These are phyloP conservation scores for Biscogniauxia sp. DNA, from an alignment of 2,329 filamentous ascomycete species.

Conservation along the genomic window DNA sequence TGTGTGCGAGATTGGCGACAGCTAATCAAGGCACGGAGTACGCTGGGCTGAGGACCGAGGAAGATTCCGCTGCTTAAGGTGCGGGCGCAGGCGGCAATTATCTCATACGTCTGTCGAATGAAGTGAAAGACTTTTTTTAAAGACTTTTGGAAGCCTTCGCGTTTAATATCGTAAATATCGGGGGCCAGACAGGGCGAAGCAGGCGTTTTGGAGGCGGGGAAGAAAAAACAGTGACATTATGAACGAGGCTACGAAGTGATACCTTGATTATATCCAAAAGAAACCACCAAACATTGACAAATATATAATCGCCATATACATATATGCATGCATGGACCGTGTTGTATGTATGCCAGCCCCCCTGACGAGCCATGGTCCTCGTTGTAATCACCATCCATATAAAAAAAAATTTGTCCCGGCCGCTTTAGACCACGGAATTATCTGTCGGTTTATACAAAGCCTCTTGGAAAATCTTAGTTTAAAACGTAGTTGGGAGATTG, in stretches of 20 bases:
- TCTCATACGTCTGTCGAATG: conserved; percentile 10
- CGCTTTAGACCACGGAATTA: no score
- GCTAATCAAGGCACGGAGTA: conserved; percentile 74
- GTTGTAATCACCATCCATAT: no score
- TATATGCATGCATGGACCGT: neutral
- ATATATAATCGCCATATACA: neutral
- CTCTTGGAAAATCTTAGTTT: no score
- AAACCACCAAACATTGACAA: neutral
- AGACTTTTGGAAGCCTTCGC: conserved; percentile 5
- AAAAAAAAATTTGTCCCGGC: no score
- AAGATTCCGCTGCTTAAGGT: conserved; percentile 40
- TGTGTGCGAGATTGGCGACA: conserved; percentile 79
- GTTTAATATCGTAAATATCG: neutral
- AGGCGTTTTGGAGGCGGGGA: neutral
- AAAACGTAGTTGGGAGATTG: no score
- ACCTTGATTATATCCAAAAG: neutral
- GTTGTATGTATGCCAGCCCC: no score
- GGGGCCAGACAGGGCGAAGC: neutral
- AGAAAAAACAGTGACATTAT: neutral
- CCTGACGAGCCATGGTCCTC: no score
- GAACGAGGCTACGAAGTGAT: neutral
- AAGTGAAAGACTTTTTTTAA: conserved; percentile 11
- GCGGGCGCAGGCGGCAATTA: conserved; percentile 1
- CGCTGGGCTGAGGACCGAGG: conserved; percentile 57
- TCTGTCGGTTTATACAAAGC: no score